These are phyloP conservation scores for Erigeron philadelphicus DNA, from an alignment of 140 eudicot species.

Conservation along the genomic window DNA sequence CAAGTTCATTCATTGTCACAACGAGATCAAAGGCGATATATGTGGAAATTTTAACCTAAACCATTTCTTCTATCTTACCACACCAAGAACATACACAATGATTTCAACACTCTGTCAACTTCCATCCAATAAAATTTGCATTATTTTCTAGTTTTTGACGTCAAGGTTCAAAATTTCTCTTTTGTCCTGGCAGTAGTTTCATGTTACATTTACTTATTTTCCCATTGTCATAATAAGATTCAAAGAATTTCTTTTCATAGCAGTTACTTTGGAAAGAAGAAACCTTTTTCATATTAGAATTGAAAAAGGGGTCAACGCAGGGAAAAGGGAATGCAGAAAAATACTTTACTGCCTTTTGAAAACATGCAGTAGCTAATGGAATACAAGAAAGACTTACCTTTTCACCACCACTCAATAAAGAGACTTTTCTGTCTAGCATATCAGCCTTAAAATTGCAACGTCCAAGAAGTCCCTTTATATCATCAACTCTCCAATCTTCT, in stretches of 20 bases:
- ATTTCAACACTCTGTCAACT: background rate
- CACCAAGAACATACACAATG: background rate
- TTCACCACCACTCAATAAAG: slow-evolving; percentile 92
- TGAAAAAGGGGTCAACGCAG: background rate
- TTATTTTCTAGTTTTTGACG: background rate
- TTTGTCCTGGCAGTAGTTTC: background rate
- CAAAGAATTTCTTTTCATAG: background rate
- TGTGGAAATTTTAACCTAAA: background rate
- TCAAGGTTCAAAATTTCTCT: background rate
- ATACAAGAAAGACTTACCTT: slow-evolving; percentile 46
- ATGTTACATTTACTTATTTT: background rate
- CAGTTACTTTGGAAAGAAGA: background rate
- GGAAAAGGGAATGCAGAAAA: background rate
- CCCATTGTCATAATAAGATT: background rate
- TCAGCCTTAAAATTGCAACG: slow-evolving; percentile 93
- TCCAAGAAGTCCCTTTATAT: slow-evolving; percentile 93
- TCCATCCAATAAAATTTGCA: slow-evolving; percentile 6
- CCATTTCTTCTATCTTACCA: background rate
- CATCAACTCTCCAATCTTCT: slow-evolving; percentile 89
- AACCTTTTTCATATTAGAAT: background rate
- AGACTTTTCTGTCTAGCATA: slow-evolving; percentile 90
- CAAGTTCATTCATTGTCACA: slow-evolving; percentile 15
- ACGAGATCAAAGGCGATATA: slow-evolving; percentile 3
- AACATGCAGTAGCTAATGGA: background rate
- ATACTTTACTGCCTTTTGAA: slow-evolving; percentile 14